These are phyloP conservation scores for Triangularia verruculosa DNA, from an alignment of 2,329 filamentous ascomycete species.

Conservation along the genomic window DNA sequence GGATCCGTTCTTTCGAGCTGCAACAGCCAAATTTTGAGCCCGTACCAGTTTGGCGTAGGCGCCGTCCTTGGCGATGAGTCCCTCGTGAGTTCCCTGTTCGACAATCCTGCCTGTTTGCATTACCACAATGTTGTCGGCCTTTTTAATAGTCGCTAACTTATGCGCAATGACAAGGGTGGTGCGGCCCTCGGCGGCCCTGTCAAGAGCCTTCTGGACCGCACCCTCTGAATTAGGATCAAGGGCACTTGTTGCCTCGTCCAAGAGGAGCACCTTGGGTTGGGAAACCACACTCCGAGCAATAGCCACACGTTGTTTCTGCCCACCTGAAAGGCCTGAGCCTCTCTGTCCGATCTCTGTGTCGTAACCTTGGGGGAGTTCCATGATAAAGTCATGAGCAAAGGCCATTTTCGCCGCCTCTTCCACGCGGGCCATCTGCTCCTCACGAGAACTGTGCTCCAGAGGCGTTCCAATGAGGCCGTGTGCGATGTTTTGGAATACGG, in stretches of 20 bases:
- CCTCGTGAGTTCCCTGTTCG: slow-evolving; percentile 32
- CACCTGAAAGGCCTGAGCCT: slow-evolving; percentile 65
- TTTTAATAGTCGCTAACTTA: slow-evolving; percentile 52
- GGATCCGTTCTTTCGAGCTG: not conserved
- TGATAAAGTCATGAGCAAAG: slow-evolving; percentile 39
- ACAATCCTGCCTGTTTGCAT: slow-evolving; percentile 34
- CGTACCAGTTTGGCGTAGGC: slow-evolving; percentile 28
- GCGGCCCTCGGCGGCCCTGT: slow-evolving; percentile 53
- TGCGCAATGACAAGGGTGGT: slow-evolving; percentile 68
- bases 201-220: slow-evolving; percentile 55
- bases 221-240: slow-evolving; percentile 44
- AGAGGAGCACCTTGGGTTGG: slow-evolving; percentile 61
- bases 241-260: slow-evolving; percentile 66
- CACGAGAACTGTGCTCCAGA: slow-evolving; percentile 33
- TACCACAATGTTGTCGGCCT: slow-evolving; percentile 42
- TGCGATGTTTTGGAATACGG: slow-evolving; percentile 50
- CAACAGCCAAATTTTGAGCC: slow-evolving; percentile 25
- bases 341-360: slow-evolving; percentile 62
- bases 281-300: slow-evolving; percentile 65
- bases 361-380: slow-evolving; percentile 43
- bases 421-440: slow-evolving; percentile 46
- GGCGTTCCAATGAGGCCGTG: slow-evolving; percentile 42
- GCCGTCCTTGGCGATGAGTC: slow-evolving; percentile 27
- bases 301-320: slow-evolving; percentile 63
- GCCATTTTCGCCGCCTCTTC: slow-evolving; percentile 54